These are phyloP conservation scores for Phytomonas francai DNA, from an alignment of 208 protist species.

Conservation along the genomic window DNA sequence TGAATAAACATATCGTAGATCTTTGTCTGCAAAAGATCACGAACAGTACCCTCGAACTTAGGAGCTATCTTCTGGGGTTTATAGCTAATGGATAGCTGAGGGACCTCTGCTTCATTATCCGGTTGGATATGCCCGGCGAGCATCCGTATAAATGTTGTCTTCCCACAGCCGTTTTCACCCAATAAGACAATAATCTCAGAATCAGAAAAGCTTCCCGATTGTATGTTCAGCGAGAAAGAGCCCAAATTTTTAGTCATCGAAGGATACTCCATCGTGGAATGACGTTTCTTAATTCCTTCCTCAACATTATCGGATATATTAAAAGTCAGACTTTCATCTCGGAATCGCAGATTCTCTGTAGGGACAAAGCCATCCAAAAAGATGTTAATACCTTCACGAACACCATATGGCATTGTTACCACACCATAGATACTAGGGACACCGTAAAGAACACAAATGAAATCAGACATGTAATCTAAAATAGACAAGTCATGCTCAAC, in stretches of 20 bases:
- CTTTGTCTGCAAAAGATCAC: constrained; percentile 94
- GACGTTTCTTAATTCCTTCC: constrained; percentile 66
- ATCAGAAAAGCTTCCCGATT: constrained; percentile 94
- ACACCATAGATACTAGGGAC: constrained; percentile 99
- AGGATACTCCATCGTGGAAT: constrained; percentile 91
- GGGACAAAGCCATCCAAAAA: constrained; percentile 99
- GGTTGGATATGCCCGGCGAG: constrained; percentile 93
- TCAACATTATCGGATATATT: constrained; percentile 79
- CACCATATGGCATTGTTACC: constrained; percentile 98
- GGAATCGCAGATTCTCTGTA: constrained; percentile 99
- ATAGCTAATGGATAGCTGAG: constrained; percentile 97
- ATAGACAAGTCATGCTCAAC: constrained; percentile 99
- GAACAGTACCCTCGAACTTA: constrained; percentile 96
- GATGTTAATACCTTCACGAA: constrained; percentile 99
- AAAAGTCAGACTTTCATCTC: constrained; percentile 97
- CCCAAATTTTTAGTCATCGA: constrained; percentile 95
- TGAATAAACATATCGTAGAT: constrained; percentile 95
- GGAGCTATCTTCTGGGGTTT: constrained; percentile 99
- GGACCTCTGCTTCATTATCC: constrained; percentile 85
- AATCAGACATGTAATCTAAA: constrained; percentile 99
- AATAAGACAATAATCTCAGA: constrained; percentile 99
- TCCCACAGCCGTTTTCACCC: constrained; percentile 99
- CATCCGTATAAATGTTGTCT: constrained; percentile 99
- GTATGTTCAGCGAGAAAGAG: constrained; percentile 92
- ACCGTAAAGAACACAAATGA: constrained; percentile 99